Percentiles rank a stretch among this genome's conserved stretches.
Conservation (phyloP, 148 eudicot species). For the Rhododendron vialii region DNA sequence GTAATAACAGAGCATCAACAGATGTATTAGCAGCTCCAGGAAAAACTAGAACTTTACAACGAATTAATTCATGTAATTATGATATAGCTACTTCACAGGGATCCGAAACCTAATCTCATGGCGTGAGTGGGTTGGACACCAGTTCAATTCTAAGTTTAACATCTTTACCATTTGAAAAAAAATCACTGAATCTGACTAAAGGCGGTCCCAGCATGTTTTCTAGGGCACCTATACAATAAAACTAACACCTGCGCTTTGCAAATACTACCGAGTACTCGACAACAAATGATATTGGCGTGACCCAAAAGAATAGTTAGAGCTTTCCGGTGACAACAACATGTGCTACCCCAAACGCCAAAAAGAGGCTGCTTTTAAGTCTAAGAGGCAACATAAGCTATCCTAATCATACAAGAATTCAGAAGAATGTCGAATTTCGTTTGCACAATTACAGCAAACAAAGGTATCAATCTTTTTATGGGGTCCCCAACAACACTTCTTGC, state of each 20-base stretch:
- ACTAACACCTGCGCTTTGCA: not conserved
- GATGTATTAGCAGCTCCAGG: not conserved
- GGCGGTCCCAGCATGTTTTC: not conserved
- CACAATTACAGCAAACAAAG: not conserved
- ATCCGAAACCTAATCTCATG: not conserved
- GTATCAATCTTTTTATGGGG: not conserved
- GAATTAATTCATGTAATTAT: not conserved
- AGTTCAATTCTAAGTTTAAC: not conserved
- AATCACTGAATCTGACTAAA: not conserved
- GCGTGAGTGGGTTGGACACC: not conserved
- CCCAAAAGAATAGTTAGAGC: not conserved
- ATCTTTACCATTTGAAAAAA: not conserved
- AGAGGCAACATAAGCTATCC: not conserved
- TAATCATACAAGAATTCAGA: not conserved
- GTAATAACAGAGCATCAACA: not conserved
- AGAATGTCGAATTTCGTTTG: not conserved
- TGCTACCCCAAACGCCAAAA: not conserved
- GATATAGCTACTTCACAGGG: not conserved
- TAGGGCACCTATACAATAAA: not conserved
- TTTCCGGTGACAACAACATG: not conserved
- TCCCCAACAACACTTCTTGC: not conserved
- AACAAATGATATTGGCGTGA: not conserved
- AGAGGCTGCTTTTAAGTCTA: not conserved
- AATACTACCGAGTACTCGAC: not conserved
- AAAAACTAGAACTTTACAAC: not conserved